Base-by-base conservation (phyloP, 129 eudicot species). In the Saposhnikovia divaricata region DNA sequence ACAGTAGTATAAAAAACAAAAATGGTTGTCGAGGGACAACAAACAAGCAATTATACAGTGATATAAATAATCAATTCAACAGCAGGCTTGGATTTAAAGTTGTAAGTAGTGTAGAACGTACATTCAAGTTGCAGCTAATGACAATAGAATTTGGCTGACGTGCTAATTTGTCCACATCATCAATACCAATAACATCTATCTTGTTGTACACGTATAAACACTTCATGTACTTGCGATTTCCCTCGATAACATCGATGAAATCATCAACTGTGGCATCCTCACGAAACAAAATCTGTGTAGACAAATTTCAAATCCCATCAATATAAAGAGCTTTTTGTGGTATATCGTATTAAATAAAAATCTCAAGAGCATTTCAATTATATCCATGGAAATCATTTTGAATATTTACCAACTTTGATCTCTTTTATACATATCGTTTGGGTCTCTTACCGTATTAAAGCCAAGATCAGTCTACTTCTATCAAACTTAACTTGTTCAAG, bases 211-310 rank as follows among this genome's bases (percentile, higher is more conserved):
- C 99, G 77, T 96, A 96, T 42, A 96, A 84, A 83, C 99, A 96
- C 80, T 91, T 92, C 88, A 96, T 96, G 89, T 96, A 96, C 87
- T 96, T 96, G 78, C 99, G 97, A 69, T 96, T 96, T 55, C 99
- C 99, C 88, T 96, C 99, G 70, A 96, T 96, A 73, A 96, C 99
- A 86, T 96, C 99, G 19, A 96, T 96, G 68, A 96, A 87, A 86
- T 96, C 99, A 88, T 96, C 99, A 82, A 96, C 99, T 77, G 98
- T 90, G 37, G 99, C 98, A 92, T 96, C 99, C 84, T 96, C 99
- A 42, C 99, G 99, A 80, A 96, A 96, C 74, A 96, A 82, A 70
- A 96, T 73, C 77, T 73, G 47, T 21, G 46, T 10, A 43, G 28
- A 44, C 25, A 42, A n/a, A 23, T 42, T 73, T 42, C 34, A 44